Base-by-base conservation (phyloP, 2,329 filamentous ascomycete species). In the Monascus ruber region DNA sequence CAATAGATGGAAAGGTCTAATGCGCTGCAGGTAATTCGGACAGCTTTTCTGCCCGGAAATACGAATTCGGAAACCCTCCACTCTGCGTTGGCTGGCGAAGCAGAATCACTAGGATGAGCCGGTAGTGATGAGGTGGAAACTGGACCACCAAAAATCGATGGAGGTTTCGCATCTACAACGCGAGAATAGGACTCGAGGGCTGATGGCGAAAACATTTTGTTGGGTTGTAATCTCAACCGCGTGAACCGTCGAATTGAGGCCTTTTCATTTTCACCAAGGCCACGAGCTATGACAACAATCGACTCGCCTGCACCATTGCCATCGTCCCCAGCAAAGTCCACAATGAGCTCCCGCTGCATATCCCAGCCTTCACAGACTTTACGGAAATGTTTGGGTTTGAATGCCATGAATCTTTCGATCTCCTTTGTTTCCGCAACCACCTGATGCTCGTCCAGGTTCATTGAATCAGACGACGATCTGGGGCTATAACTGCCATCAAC, bases 301-400 rank as follows among this genome's bases (percentile, higher is more conserved):
- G 72, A 73, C 60, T 95, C 89, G 17, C 87, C 87, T 25, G 79
- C 81, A 36, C 79, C 76, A 39, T 76, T 69, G n/a, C 77, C 76
- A 61, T 91, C 83, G 47, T 88, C 85, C 17, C 77, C 79, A 32
- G 83, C 83, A 62, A 95, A 96, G 55, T 98, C 91, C 2, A 94
- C 85, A 51, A 91, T 82, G 2, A 96, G 67, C 45, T 70, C 79
- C 43, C 87, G 77, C 38, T 79, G 79, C 88, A 96, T 96, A 53
- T 96, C 85, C 89, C 91, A 96, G 2, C 83, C 83, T 42, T 83
- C 68, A 53, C 84, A 96, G 1, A 77, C 69, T 51, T 79, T 81
- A 24, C 81, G 78, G 58, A 94, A 94, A 49, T 93, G 77, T 32
- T 77, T 74, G 4, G 89, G 88, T 48, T 77, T 80, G 50, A 82